Percentiles rank a stretch among this genome's conserved stretches.
phyloP scores from a whole-genome alignment of 176 grass and related monocot species.

The Sorghum bicolor region Sorghum_bicolor_NCBIv3 NC_012879.2:61209001-61209500 shows the following conservation, averaged over 20 bases:
- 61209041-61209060: conserved; percentile 52
- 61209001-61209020: conserved; percentile 41
- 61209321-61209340: neutral
- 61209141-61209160: too few relatives aligned
- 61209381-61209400: neutral
- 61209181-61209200: neutral
- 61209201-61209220: neutral
- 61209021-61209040: conserved; percentile 71
- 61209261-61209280: neutral
- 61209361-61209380: neutral
- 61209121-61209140: neutral
- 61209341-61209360: neutral
- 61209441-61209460: neutral
- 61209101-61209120: neutral
- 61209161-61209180: too few relatives aligned
- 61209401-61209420: neutral
- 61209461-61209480: neutral
- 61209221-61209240: neutral
- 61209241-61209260: neutral
- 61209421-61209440: neutral
- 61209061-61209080: neutral
- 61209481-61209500: neutral
- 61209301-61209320: neutral
- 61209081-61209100: neutral
- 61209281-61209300: neutral